phyloP scores from a whole-genome alignment of 73 alveolate species.

The Stentor roeselii region DNA sequence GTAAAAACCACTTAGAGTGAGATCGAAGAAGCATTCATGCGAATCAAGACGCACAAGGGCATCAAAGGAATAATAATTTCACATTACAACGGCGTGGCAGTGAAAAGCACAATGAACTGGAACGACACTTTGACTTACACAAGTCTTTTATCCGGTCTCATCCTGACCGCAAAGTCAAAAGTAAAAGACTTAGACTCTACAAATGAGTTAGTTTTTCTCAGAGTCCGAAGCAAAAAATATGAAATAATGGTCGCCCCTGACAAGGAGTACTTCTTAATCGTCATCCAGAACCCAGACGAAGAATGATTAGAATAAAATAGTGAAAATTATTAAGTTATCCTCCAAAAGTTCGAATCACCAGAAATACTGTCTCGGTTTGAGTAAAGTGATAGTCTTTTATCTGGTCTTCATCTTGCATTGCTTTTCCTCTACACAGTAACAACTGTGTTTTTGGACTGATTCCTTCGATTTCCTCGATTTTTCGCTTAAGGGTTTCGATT shows the following conservation, averaged over 20 bases:
- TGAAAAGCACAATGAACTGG: conserved; percentile 25
- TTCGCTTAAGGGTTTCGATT: too few species aligned
- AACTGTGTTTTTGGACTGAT: too few species aligned
- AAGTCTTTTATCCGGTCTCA: conserved; percentile 48
- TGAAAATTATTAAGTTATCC: neutral
- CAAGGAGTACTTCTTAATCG: conserved; percentile 87
- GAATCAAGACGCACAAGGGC: conserved; percentile 27
- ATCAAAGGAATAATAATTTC: conserved; percentile 20
- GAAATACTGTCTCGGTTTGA: too few species aligned
- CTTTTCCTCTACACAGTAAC: too few species aligned
- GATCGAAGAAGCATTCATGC: conserved; percentile 25
- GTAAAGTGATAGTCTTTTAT: too few species aligned
- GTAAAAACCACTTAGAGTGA: conserved; percentile 9
- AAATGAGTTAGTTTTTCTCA: conserved; percentile 92
- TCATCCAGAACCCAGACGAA: conserved; percentile 76
- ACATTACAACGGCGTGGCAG: conserved; percentile 1
- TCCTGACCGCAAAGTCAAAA: conserved; percentile 77
- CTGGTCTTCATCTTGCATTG: too few species aligned
- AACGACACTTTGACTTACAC: conserved; percentile 19
- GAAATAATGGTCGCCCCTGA: conserved; percentile 98
- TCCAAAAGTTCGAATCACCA: neutral
- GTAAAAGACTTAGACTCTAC: conserved; percentile 80
- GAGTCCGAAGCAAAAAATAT: conserved; percentile 91
- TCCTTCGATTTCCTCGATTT: too few species aligned
- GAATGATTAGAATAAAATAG: conserved; percentile 14